phyloP scores from a whole-genome alignment of 305 asterid genomes.

The Monarda citriodora region DNA sequence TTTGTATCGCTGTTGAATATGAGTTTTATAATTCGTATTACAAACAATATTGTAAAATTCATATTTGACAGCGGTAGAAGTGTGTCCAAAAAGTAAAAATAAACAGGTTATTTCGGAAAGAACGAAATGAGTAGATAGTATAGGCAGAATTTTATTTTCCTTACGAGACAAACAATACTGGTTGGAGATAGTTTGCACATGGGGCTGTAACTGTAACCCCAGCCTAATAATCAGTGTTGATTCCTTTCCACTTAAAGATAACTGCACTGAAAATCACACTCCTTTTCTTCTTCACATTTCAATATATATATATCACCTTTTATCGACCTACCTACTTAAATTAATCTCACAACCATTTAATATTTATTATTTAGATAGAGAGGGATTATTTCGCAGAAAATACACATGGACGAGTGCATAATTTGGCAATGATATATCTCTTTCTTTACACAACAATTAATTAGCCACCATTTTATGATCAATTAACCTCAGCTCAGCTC shows the following conservation, averaged over 20 bases:
- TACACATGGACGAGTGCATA: conserved; percentile 33
- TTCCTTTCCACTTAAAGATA: conserved; percentile 40
- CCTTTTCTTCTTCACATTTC: neutral
- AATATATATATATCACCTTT: too few relatives aligned
- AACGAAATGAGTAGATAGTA: too few relatives aligned
- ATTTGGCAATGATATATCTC: conserved; percentile 37
- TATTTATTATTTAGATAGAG: neutral
- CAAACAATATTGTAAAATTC: too few relatives aligned
- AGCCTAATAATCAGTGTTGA: conserved; percentile 43
- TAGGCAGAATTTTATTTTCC: too few relatives aligned
- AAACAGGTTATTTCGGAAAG: too few relatives aligned
- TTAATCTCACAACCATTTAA: neutral
- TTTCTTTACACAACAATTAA: conserved; percentile 30
- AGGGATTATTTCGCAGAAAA: conserved; percentile 19
- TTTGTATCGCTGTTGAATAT: too few relatives aligned
- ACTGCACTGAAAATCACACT: conserved; percentile 22
- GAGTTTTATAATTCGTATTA: too few relatives aligned
- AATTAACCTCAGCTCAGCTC: neutral
- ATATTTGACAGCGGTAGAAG: too few relatives aligned
- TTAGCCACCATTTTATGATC: neutral
- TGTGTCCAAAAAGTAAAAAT: too few relatives aligned
- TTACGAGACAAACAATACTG: conserved; percentile 31
- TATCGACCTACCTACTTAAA: neutral
- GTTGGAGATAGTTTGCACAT: conserved; percentile 39
- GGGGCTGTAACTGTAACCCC: conserved; percentile 16